Base-by-base conservation (phyloP, 1,284 basidiomycete species). In the Boletus subluridellus region DNA sequence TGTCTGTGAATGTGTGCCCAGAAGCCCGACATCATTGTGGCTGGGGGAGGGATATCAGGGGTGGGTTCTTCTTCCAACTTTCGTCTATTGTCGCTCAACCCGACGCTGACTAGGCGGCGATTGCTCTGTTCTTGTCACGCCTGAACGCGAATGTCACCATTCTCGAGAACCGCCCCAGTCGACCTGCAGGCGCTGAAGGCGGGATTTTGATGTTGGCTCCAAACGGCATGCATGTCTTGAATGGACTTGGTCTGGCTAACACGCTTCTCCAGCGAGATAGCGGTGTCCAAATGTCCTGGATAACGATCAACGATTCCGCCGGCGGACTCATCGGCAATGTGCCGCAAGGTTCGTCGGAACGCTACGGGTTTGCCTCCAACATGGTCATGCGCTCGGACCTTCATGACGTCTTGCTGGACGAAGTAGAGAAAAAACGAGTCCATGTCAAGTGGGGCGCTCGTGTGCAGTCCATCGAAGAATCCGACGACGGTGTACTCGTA, bases 361-460 rank as follows among this genome's bases (percentile, higher is more conserved):
- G 71, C 49, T 61, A 72, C 26, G 69, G 69, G n/a, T 68, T 71
- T 48, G 59, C 66, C 6, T 71, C 71, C 17, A 65, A 52, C n/a
- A 60, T 68, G 52, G 39, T 70, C 41, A 61, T 63, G 60, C 70
- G 72, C 45, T 73, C 72, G 39, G 72, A 74, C 47, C 60, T 71
- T 8, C 62, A 74, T 26, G 67, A 73, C 35, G 60, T 74, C 44
- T 54, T 74, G 21, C 57, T 71, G 38, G 66, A 73, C 41, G 63
- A 67, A 42, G 62, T 69, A 7, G 66, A 74, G 55, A 66, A 49
- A 17, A 56, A 34, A 24, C 34, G 51, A 34, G 49, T 74, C 24
- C 47, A 61, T 7, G 5, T 74, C 49, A 60, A 47, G 28, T 73
- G 72, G 70, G 54, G 44, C 15, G 60, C 69, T n/a, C 71, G 56